A percentile compares a stretch with the other conserved stretches of the same genome.
phyloP scores from a whole-genome alignment of 345 rosid genomes.

The Camelina hispida region DNA sequence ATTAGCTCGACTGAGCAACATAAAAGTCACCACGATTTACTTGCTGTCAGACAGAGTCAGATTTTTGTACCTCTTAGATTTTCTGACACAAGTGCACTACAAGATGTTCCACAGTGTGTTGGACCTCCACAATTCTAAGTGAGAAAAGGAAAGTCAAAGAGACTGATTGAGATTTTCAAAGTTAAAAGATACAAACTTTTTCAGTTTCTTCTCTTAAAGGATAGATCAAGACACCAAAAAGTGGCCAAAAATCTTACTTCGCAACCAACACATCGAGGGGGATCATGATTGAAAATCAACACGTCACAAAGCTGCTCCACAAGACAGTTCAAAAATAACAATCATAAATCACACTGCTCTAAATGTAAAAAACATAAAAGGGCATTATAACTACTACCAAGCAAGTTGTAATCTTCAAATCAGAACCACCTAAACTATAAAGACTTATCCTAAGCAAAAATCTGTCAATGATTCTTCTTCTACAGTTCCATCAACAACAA shows the following conservation, averaged over 20 bases:
- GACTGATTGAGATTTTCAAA: slow-evolving; percentile 16
- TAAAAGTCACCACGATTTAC: neutral
- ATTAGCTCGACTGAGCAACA: slow-evolving; percentile 1
- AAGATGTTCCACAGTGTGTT: slow-evolving; percentile 77
- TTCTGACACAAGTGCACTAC: slow-evolving; percentile 76
- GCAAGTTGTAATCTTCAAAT: slow-evolving; percentile 8
- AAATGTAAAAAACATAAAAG: neutral
- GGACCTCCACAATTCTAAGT: slow-evolving; percentile 85
- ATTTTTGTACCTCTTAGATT: slow-evolving; percentile 61
- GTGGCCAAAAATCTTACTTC: slow-evolving; percentile 55
- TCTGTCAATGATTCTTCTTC: slow-evolving; percentile 2
- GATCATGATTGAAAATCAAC: slow-evolving; percentile 91
- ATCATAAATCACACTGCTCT: slow-evolving; percentile 40
- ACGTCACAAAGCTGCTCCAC: slow-evolving; percentile 84
- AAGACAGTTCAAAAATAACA: slow-evolving; percentile 34
- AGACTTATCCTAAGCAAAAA: slow-evolving; percentile 14
- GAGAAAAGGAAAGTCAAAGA: slow-evolving; percentile 27
- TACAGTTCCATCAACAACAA: neutral
- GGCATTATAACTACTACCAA: slow-evolving; percentile 11
- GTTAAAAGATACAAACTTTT: neutral
- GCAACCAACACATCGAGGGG: slow-evolving; percentile 83
- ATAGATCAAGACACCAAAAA: slow-evolving; percentile 27
- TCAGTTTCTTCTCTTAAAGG: slow-evolving; percentile 4
- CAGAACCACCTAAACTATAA: slow-evolving; percentile 1
- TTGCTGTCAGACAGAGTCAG: slow-evolving; percentile 3